A percentile compares a stretch with the other conserved stretches of the same genome.
Conservation (phyloP, 2,329 filamentous ascomycete genomes). For the Scytalidium sp. region DNA sequence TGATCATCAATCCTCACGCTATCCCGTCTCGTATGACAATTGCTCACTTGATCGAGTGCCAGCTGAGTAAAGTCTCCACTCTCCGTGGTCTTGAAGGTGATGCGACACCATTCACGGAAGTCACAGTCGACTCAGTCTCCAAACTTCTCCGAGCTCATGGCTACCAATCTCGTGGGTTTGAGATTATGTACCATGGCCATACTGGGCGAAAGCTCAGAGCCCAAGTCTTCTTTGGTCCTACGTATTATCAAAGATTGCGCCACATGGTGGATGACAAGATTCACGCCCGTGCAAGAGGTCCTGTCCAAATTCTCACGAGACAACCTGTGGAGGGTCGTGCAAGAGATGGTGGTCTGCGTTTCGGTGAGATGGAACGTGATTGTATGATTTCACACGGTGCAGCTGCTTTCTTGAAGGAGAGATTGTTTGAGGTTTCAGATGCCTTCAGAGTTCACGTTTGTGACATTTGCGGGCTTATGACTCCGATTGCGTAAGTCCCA, state of each 20-base stretch:
- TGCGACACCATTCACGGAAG: constrained; percentile 95
- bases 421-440: constrained; percentile 95
- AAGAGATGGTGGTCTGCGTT: constrained; percentile 93
- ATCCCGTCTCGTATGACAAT: constrained; percentile 99
- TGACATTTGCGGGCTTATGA: constrained; percentile 98
- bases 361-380: constrained; percentile 99
- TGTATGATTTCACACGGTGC: constrained; percentile 99
- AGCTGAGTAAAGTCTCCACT: constrained; percentile 92
- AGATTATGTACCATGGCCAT: constrained; percentile 98
- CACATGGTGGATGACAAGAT: constrained; percentile 99
- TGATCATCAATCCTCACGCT: constrained; percentile 99
- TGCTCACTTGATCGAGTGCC: constrained; percentile 98
- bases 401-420: constrained; percentile 94
- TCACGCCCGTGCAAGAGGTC: constrained; percentile 94
- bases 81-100: constrained; percentile 95
- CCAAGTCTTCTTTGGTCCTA: constrained; percentile 95
- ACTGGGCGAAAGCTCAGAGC: constrained; percentile 90
- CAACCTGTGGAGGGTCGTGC: constrained; percentile 99
- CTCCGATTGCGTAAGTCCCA: constrained; percentile 86
- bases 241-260: constrained; percentile 96
- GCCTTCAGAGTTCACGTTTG: constrained; percentile 98
- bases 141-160: constrained; percentile 82
- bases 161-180: constrained; percentile 95
- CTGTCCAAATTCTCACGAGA: constrained; percentile 93
- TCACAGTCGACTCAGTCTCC: constrained; percentile 93